A percentile compares a stretch with the other conserved stretches of the same genome.
These are phyloP conservation scores for Moelleriella libera DNA, from an alignment of 2,329 filamentous ascomycete genomes.

Conservation along the genomic window DNA sequence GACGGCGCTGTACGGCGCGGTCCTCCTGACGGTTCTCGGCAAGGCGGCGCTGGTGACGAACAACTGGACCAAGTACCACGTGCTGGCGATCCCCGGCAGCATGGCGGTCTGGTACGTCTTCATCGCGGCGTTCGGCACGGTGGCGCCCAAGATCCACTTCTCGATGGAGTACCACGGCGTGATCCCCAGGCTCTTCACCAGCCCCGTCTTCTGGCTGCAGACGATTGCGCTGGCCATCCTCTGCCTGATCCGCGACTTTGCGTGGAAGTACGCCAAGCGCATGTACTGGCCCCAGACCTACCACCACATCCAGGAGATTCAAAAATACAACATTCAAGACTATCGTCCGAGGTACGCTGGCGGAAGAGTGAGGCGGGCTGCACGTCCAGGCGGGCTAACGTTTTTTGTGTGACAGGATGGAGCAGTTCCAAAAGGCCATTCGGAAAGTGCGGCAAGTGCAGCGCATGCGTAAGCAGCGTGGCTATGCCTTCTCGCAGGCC, in stretches of 20 bases:
- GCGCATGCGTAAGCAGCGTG: slow-evolving; percentile 97
- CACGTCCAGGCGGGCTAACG: too few species aligned
- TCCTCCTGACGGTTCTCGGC: slow-evolving; percentile 82
- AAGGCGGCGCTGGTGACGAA: slow-evolving; percentile 92
- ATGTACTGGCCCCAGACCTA: slow-evolving; percentile 96
- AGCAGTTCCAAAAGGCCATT: slow-evolving; percentile 99
- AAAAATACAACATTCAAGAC: slow-evolving; percentile 99
- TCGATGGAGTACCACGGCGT: slow-evolving; percentile 78
- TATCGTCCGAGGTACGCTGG: slow-evolving; percentile 71
- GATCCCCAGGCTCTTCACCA: slow-evolving; percentile 65
- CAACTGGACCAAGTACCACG: slow-evolving; percentile 97
- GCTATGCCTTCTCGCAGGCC: slow-evolving; percentile 94
- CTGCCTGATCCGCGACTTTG: slow-evolving; percentile 77
- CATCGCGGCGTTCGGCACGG: slow-evolving; percentile 72
- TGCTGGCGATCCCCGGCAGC: slow-evolving; percentile 88
- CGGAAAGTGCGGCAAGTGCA: slow-evolving; percentile 96
- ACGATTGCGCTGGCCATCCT: slow-evolving; percentile 64
- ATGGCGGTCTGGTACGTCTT: slow-evolving; percentile 87
- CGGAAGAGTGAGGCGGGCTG: too few species aligned
- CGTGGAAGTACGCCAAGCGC: slow-evolving; percentile 93
- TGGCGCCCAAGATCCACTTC: slow-evolving; percentile 70
- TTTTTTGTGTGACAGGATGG: slow-evolving; percentile 53
- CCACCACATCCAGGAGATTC: slow-evolving; percentile 97
- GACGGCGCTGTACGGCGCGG: slow-evolving; percentile 82
- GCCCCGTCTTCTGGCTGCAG: slow-evolving; percentile 85